These are phyloP conservation scores for Fraxinus anomala DNA, from an alignment of 257 asterid species.

Conservation along the genomic window DNA sequence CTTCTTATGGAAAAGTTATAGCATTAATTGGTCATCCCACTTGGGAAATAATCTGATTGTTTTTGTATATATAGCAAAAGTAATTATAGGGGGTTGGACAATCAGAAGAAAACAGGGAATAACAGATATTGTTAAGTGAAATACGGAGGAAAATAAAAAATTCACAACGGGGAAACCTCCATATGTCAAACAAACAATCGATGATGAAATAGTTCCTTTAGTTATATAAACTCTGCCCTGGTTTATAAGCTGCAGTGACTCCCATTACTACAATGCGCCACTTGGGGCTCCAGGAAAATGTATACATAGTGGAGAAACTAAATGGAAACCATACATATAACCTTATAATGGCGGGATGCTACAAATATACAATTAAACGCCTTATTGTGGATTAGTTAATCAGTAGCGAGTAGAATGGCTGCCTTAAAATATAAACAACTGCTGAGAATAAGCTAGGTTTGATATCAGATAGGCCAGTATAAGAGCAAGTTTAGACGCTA, in stretches of 20 bases:
- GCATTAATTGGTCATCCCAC: background rate
- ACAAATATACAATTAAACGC: background rate
- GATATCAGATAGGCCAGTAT: background rate
- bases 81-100: background rate
- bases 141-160: background rate
- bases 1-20: background rate
- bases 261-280: background rate
- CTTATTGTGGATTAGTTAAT: background rate
- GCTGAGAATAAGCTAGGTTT: conserved; percentile 12
- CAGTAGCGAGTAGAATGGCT: background rate
- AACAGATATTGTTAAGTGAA: background rate
- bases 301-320: background rate
- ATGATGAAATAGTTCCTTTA: background rate
- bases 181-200: background rate
- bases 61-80: background rate
- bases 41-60: background rate
- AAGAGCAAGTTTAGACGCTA: background rate
- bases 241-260: background rate
- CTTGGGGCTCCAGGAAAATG: background rate
- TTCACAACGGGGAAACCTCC: background rate
- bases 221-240: background rate
- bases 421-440: conserved; percentile 3
- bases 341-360: background rate
- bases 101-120: background rate
- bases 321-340: background rate